Percentiles rank a stretch among this genome's conserved stretches.
Conservation (phyloP, 2,329 filamentous ascomycete species). For the Sporothrix humicola region DNA sequence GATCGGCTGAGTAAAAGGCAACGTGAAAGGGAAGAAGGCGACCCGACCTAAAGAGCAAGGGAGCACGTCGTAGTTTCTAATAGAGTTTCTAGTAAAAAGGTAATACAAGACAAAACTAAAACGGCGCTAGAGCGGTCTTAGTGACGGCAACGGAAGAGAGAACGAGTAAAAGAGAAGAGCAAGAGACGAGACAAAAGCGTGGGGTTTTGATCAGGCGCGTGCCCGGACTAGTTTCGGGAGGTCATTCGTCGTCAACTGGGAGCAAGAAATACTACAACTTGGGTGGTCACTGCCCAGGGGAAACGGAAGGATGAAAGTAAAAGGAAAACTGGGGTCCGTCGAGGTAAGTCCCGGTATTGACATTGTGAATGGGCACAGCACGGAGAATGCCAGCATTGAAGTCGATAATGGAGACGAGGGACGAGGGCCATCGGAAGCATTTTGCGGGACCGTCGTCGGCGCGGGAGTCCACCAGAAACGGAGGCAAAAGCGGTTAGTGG, state of each 20-base stretch:
- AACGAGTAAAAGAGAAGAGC: not conserved
- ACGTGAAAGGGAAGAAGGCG: conserved; percentile 7
- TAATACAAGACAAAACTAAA: not conserved
- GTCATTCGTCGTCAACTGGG: not conserved
- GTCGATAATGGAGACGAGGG: not conserved
- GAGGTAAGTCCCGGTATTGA: not conserved
- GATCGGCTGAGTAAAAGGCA: conserved; percentile 34
- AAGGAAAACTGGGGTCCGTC: not conserved
- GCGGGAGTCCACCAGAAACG: not conserved
- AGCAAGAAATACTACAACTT: not conserved
- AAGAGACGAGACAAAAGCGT: not conserved
- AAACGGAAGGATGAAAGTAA: conserved; percentile 11
- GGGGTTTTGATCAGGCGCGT: not conserved
- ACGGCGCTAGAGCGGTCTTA: conserved; percentile 9
- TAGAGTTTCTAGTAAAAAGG: not conserved
- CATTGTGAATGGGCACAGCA: not conserved
- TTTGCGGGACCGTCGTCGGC: not conserved
- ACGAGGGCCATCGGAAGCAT: conserved; percentile 13
- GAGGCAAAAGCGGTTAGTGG: not conserved
- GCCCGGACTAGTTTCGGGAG: conserved; percentile 15
- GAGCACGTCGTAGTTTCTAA: no score
- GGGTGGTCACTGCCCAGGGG: conserved; percentile 2
- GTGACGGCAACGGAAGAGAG: not conserved
- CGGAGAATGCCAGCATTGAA: not conserved
- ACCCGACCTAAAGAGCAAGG: no score